A percentile compares a stretch with the other conserved stretches of the same genome.
These are phyloP conservation scores for Fusarium luffae DNA, from an alignment of 2,329 filamentous ascomycete species.

Conservation along the genomic window DNA sequence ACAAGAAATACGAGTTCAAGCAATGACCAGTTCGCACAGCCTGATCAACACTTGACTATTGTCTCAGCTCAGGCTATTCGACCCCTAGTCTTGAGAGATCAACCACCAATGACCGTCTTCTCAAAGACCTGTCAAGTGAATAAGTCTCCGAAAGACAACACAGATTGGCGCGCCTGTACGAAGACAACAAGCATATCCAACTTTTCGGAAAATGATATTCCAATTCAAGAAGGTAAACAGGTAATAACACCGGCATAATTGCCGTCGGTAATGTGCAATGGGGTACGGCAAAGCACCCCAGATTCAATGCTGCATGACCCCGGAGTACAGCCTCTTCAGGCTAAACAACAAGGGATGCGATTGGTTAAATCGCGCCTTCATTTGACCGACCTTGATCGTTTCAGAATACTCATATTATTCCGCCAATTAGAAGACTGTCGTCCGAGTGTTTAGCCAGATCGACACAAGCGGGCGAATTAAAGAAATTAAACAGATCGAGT, in stretches of 20 bases:
- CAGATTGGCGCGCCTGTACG: conserved; percentile 17
- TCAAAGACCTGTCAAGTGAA: neutral
- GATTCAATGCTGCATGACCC: conserved; percentile 1
- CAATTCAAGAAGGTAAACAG: neutral
- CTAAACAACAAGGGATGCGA: conserved; percentile 9
- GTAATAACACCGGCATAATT: neutral
- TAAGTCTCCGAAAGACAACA: neutral
- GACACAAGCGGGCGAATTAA: conserved; percentile 20
- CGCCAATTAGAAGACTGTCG: neutral
- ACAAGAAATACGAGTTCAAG: neutral
- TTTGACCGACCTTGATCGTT: neutral
- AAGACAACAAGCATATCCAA: neutral
- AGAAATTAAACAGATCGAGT: conserved; percentile 9
- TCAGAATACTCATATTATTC: conserved; percentile 4
- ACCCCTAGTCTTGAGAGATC: neutral
- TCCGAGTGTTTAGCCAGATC: conserved; percentile 4
- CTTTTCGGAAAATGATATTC: neutral
- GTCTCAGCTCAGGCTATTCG: neutral
- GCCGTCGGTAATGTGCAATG: conserved; percentile 6
- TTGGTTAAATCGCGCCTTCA: neutral
- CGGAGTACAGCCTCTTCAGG: conserved; percentile 14
- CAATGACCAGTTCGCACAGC: neutral
- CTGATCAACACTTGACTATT: conserved; percentile 11
- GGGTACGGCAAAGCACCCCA: conserved; percentile 8
- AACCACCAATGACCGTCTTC: neutral